phyloP scores from a whole-genome alignment of 805 yeast genomes.

The Monosporozyma aquatica region DNA sequence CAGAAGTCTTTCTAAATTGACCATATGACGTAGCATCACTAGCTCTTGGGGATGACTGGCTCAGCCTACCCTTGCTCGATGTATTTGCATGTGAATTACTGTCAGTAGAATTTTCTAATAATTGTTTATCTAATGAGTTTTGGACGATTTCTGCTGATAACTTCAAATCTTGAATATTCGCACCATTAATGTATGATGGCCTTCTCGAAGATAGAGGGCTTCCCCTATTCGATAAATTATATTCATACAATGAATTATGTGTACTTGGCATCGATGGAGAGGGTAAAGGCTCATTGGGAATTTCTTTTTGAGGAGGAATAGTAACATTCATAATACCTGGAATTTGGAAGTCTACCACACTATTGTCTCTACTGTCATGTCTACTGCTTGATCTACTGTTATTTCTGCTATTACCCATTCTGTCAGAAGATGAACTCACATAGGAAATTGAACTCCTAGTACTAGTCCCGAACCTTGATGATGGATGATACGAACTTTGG shows the following conservation, averaged over 20 bases:
- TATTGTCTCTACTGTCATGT: constrained; percentile 3
- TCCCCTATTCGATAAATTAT: constrained; percentile 8
- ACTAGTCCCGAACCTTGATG: constrained; percentile 4
- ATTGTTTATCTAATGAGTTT: constrained; percentile 19
- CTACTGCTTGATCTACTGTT: constrained; percentile 20
- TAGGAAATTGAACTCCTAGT: constrained; percentile 20
- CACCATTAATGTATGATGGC: constrained; percentile 7
- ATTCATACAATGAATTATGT: constrained; percentile 12
- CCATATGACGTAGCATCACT: neutral
- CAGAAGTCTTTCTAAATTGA: neutral
- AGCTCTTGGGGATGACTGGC: neutral
- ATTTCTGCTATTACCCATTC: constrained; percentile 17
- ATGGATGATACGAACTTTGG: neutral
- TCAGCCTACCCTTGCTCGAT: neutral
- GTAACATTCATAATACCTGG: constrained; percentile 20
- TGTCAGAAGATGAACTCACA: constrained; percentile 23
- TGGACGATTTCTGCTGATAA: constrained; percentile 7
- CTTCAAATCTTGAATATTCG: constrained; percentile 13
- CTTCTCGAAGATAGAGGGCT: constrained; percentile 27
- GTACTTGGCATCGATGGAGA: constrained; percentile 25
- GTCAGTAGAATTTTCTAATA: constrained; percentile 9
- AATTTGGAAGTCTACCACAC: constrained; percentile 7
- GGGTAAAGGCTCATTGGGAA: constrained; percentile 47
- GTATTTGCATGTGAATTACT: neutral
- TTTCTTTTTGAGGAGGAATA: constrained; percentile 47